Conservation (phyloP, 768 basidiomycete genomes). For the Exidia glandulosa region DNA sequence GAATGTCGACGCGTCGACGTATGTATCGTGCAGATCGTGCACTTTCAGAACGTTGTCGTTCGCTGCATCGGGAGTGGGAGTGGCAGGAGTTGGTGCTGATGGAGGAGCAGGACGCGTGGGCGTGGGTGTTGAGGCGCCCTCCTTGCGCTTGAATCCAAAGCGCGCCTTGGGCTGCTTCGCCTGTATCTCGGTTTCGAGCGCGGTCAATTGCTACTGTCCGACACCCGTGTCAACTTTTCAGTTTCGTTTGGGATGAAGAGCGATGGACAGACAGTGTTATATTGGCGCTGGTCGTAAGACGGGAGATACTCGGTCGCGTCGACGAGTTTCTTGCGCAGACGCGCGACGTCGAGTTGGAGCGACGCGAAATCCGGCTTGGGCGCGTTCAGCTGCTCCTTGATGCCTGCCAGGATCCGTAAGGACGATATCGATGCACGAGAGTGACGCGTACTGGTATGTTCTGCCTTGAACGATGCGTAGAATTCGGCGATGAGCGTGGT, state of each 20-base stretch:
- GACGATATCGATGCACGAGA: not conserved
- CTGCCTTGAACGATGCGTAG: not conserved
- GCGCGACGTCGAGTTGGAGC: conserved; percentile 32
- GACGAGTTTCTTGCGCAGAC: conserved; percentile 47
- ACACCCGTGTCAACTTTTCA: not conserved
- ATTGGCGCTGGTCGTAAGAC: conserved; percentile 63
- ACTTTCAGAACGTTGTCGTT: conserved; percentile 1
- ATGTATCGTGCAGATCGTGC: not conserved
- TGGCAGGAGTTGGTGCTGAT: conserved; percentile 2
- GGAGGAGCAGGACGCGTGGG: conserved; percentile 1
- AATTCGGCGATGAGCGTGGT: not conserved
- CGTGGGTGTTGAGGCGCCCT: conserved; percentile 11
- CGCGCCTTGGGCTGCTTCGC: conserved; percentile 47
- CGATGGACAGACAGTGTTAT: conserved; percentile 41
- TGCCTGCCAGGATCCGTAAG: not conserved
- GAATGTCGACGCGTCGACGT: not conserved
- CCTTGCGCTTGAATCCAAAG: conserved; percentile 56
- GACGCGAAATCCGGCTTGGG: not conserved
- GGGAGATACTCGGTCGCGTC: conserved; percentile 59
- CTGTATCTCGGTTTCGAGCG: conserved; percentile 45
- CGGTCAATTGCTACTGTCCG: conserved; percentile 48
- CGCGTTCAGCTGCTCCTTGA: not conserved
- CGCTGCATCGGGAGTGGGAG: not conserved
- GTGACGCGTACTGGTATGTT: not conserved
- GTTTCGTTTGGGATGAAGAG: not conserved